Evolutionary conservation across 2,329 filamentous ascomycete species (phyloP), one percentile per base, ranked within the genome.

Genomic region (Epichloe sp.): DNA sequence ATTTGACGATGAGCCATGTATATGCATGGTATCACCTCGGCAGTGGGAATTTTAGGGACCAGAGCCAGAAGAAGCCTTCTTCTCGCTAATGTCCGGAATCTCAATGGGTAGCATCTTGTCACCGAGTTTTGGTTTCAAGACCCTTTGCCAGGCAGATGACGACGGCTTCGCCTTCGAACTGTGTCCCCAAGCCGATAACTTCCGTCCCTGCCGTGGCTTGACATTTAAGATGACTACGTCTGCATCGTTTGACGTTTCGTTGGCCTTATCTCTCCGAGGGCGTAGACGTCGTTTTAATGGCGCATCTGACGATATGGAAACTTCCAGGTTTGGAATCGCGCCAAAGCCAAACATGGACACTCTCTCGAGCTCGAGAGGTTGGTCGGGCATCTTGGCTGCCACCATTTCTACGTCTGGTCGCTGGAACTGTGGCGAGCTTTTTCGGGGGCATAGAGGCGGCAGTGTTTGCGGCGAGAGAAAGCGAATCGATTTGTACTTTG

Each of bases 271-370:
- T 44, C 26, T 31, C 37, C 53, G 47, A 15, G 53, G 50, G 5
- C 53, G 53, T 4, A 54, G 48, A 36, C 53, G 53, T 26, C 44
- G 44, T 43, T 53, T 55, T 19, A 51, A 44, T 19, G 52, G 52
- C 34, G 36, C 52, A 19, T 50, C 49, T 35, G 44, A 34, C 34
- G 49, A 31, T 19, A 49, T 8, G 14, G 47, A 50, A 11, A 48
- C 51, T 36, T 50, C 53, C 3, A 57, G 52, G 10, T 54, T 58
- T 11, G 55, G 53, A 19, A 58, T 58, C 26, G 56, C 56, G 8
- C 53, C 56, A 36, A 57, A 58, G 31, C 56, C 56, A 46, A 38
- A 55, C 53, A 57, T 48, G 34, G 44, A 48, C 36, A 56, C 15
- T 34, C 48, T 45, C 21, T 49, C 41, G 6, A 54, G 48, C 17